Conservation (phyloP, 345 rosid genomes). For the Eucalyptus pauciflora region DNA sequence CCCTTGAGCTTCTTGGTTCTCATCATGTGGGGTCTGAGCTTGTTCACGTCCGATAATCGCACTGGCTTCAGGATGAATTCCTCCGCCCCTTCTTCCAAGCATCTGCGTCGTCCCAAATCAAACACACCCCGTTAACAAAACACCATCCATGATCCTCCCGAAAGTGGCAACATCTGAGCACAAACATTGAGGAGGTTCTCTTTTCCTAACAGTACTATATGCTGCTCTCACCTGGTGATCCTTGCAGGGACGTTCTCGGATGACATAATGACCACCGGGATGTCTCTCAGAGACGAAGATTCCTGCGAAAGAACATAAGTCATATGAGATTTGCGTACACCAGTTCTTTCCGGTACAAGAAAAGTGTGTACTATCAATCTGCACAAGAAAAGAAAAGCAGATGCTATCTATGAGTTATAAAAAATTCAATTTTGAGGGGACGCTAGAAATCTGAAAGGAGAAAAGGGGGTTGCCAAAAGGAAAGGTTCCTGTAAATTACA, state of each 20-base stretch:
- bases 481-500: background rate
- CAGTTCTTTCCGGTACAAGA: background rate
- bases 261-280: conserved; percentile 74
- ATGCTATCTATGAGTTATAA: background rate
- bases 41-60: conserved; percentile 32
- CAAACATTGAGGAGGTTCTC: background rate
- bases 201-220: background rate
- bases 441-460: background rate
- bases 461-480: background rate
- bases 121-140: background rate
- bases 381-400: background rate
- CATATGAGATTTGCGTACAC: background rate
- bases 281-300: conserved; percentile 43
- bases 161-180: background rate
- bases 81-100: conserved; percentile 71
- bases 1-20: conserved; percentile 23
- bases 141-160: background rate
- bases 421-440: background rate
- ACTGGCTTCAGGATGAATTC: conserved; percentile 68
- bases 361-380: background rate
- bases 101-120: conserved; percentile 14
- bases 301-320: conserved; percentile 20
- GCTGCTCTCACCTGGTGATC: conserved; percentile 33
- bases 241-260: conserved; percentile 74
- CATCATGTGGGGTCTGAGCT: conserved; percentile 45